Evolutionary conservation across 2,329 filamentous ascomycete genomes (phyloP).

Genomic region (Lasiodiplodia sp.): DNA sequence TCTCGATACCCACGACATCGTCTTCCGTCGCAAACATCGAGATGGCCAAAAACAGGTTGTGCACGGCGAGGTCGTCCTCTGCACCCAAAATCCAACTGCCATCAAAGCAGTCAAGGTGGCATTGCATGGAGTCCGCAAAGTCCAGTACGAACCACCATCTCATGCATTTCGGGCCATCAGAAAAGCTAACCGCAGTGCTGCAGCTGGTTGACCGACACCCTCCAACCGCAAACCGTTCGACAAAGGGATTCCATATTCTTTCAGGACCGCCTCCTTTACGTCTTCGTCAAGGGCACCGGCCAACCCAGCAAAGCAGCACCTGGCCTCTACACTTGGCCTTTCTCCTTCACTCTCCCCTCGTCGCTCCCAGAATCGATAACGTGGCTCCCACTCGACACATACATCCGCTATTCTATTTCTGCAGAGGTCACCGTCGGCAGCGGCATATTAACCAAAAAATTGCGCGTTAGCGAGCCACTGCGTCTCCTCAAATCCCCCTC

Average conservation of each 20-base stretch:
- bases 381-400: background rate
- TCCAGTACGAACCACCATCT: background rate
- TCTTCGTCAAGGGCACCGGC: background rate
- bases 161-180: background rate
- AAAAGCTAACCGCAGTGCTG: background rate
- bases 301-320: background rate
- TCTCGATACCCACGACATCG: background rate
- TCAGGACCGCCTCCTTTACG: background rate
- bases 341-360: background rate
- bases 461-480: background rate
- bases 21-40: background rate
- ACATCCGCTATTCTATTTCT: background rate
- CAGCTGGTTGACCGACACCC: slow-evolving; percentile 1
- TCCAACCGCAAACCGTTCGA: background rate
- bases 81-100: background rate
- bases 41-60: background rate
- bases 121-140: background rate
- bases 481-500: background rate
- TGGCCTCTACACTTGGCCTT: background rate
- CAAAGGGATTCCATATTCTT: background rate
- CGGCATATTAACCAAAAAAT: background rate
- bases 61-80: background rate
- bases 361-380: background rate
- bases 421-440: background rate
- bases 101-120: background rate